These are phyloP conservation scores for Nakazawaea anatomiae DNA, from an alignment of 805 yeast species.

Conservation along the genomic window DNA sequence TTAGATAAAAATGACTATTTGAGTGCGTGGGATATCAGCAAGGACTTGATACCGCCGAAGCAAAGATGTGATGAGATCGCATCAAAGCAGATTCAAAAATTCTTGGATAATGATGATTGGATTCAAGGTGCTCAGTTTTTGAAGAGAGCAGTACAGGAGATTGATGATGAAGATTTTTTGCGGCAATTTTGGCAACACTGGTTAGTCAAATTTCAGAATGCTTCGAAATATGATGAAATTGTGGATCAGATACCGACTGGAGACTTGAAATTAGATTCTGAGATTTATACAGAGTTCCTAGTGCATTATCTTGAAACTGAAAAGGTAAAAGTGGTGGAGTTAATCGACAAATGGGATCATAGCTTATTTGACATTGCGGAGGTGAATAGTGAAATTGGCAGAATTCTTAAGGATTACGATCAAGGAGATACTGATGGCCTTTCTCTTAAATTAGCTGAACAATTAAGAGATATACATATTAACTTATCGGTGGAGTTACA, in stretches of 20 bases:
- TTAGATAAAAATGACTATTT: constrained; percentile 43
- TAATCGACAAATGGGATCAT: constrained; percentile 53
- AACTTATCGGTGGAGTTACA: constrained; percentile 50
- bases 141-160: constrained; percentile 27
- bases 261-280: constrained; percentile 25
- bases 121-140: constrained; percentile 46
- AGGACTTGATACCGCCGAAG: constrained; percentile 40
- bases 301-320: constrained; percentile 35
- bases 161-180: constrained; percentile 16
- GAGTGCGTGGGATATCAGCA: constrained; percentile 79
- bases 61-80: constrained; percentile 56
- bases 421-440: constrained; percentile 6
- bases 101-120: constrained; percentile 46
- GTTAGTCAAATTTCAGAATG: constrained; percentile 45
- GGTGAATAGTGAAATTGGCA: constrained; percentile 43
- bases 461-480: constrained; percentile 39
- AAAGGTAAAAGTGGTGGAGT: constrained; percentile 30
- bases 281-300: constrained; percentile 40
- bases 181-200: constrained; percentile 55
- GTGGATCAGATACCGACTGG: constrained; percentile 51
- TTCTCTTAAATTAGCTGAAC: constrained; percentile 11
- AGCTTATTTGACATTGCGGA: constrained; percentile 40
- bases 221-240: constrained; percentile 38
- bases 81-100: constrained; percentile 40
- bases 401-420: constrained; percentile 29